A percentile compares a stretch with the other conserved stretches of the same genome.
phyloP scores from a whole-genome alignment of 441 rosid species.

The Eutrema salsugineum region DNA sequence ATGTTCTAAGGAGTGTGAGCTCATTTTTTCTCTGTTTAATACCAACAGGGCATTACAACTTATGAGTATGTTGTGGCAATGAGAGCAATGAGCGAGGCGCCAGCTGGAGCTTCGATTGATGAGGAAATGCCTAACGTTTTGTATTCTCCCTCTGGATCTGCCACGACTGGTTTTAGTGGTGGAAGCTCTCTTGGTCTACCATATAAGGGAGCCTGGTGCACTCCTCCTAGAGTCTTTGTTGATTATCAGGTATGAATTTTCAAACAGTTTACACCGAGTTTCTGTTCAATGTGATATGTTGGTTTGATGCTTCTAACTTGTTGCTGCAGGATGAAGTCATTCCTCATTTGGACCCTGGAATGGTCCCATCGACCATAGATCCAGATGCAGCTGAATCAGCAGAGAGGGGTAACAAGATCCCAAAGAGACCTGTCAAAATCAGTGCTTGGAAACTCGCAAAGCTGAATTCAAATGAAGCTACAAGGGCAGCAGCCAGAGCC shows the following conservation, averaged over 20 bases:
- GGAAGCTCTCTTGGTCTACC: slow-evolving; percentile 71
- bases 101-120: slow-evolving; percentile 58
- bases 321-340: slow-evolving; percentile 54
- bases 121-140: slow-evolving; percentile 57
- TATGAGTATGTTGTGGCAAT: slow-evolving; percentile 79
- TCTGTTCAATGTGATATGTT: neutral
- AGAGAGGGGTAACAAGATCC: slow-evolving; percentile 46
- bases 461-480: slow-evolving; percentile 58
- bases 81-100: slow-evolving; percentile 82
- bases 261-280: neutral
- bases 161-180: slow-evolving; percentile 72
- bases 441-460: slow-evolving; percentile 81
- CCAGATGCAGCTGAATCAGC: slow-evolving; percentile 62
- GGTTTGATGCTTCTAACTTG: neutral
- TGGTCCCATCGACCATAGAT: slow-evolving; percentile 74
- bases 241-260: slow-evolving; percentile 58
- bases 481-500: slow-evolving; percentile 74
- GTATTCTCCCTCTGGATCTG: slow-evolving; percentile 69
- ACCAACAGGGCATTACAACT: slow-evolving; percentile 61
- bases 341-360: slow-evolving; percentile 73
- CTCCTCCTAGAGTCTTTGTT: slow-evolving; percentile 78
- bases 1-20: neutral
- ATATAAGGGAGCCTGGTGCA: slow-evolving; percentile 76
- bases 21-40: neutral
- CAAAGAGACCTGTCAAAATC: slow-evolving; percentile 53